These are phyloP conservation scores for Centella asiatica DNA, from an alignment of 129 eudicot genomes.

Conservation along the genomic window DNA sequence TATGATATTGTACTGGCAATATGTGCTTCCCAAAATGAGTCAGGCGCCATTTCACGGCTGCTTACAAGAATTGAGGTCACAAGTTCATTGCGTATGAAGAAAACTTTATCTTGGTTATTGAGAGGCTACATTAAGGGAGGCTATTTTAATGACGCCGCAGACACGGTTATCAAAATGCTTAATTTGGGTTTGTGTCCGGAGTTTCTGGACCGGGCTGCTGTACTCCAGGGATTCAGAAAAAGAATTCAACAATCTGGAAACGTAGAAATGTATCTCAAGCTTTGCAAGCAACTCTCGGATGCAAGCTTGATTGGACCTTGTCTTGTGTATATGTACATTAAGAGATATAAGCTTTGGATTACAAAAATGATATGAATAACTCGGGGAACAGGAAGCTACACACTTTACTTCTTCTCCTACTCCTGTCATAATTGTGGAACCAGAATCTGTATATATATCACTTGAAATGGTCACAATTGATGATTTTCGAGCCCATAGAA, in stretches of 20 bases:
- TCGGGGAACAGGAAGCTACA: not conserved
- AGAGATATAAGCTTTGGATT: conserved; percentile 70
- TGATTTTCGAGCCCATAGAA: too few relatives aligned
- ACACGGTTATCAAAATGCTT: conserved; percentile 66
- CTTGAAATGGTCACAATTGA: too few relatives aligned
- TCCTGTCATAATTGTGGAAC: too few relatives aligned
- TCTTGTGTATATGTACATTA: conserved; percentile 66
- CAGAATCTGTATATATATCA: too few relatives aligned
- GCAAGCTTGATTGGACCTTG: conserved; percentile 69
- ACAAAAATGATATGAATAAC: conserved; percentile 49
- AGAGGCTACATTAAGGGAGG: conserved; percentile 89
- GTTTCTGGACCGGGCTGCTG: conserved; percentile 68
- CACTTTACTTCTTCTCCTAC: too few relatives aligned
- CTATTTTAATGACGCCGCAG: conserved; percentile 69
- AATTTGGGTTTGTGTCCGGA: conserved; percentile 66
- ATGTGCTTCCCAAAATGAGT: conserved; percentile 74
- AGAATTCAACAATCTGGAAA: conserved; percentile 49
- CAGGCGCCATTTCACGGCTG: conserved; percentile 45
- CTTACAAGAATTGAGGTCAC: conserved; percentile 59
- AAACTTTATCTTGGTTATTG: conserved; percentile 69
- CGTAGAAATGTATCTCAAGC: conserved; percentile 52
- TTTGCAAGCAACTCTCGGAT: conserved; percentile 72
- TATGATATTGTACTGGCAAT: conserved; percentile 84
- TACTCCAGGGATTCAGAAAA: conserved; percentile 66
- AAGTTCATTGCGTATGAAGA: conserved; percentile 47